Base-by-base conservation (phyloP, 352 stramenopile genomes). In the Phytophthora fragariaefolia region DNA sequence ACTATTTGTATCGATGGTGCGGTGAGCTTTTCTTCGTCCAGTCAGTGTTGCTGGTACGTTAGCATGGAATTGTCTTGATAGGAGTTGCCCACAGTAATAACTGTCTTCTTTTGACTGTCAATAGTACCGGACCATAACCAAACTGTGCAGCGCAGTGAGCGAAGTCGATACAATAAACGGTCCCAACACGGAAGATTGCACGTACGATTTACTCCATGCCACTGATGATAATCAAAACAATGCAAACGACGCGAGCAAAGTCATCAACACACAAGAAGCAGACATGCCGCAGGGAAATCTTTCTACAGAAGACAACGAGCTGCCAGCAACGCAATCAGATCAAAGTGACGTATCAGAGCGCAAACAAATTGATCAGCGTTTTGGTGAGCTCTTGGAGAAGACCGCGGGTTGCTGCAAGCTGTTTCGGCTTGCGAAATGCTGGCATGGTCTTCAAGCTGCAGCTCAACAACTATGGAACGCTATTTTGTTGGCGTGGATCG, bases 21-120 rank as follows among this genome's bases (percentile, higher is more conserved):
- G 85, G 78, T 15, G 85, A 93, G 49, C 38, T 91, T 0, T 83
- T 82, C 48, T 85, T 92, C 45, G 50, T 92, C 27, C 71, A 91
- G 56, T 72, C 77, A 0, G 54, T 81, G 15, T 43, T 88, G 20
- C 52, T 79, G 77, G 81, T 87, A 61, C 23, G 79, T 58, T 45
- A 6, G 5, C 13, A 18, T 7, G 57, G 20, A 45, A 20, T 46
- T 17, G 3, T 12, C 23, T 59, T 22, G 18, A 18, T 10, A 47
- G 10, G 10, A 18, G 8, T 36, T 36, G 30, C 15, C 9, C 12
- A 46, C n/a, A n/a, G n/a, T n/a, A n/a, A n/a, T n/a, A n/a, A n/a
- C n/a, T n/a, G 24, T 23, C 22, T 23, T 46, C 18, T 54, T 13
- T 61, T 36, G 3, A 10, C 38, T 64, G 51, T n/a, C n/a, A 30